phyloP scores from a whole-genome alignment of 306 rosid species.

The Medicago ruthenica region DNA sequence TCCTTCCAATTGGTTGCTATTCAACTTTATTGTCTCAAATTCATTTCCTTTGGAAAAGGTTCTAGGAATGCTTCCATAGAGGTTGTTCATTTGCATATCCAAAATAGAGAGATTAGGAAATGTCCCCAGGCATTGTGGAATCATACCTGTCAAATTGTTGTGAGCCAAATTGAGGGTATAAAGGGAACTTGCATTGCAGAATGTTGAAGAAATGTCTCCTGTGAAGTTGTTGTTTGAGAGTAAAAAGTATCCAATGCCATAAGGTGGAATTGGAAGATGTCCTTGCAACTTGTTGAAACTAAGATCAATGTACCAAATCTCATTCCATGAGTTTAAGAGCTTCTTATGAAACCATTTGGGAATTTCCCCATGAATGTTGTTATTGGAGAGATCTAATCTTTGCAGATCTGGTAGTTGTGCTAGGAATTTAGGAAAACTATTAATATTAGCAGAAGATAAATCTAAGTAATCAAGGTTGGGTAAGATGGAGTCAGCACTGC shows the following conservation, averaged over 20 bases:
- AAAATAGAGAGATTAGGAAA: not conserved
- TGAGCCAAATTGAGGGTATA: not conserved
- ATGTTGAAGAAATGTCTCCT: slow-evolving; percentile 16
- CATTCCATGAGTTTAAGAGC: not conserved
- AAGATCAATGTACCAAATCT: not conserved
- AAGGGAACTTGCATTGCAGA: slow-evolving; percentile 17
- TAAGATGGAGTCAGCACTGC: not conserved
- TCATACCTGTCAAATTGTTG: slow-evolving; percentile 12
- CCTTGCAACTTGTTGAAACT: not conserved
- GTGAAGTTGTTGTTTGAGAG: too few species aligned
- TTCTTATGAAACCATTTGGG: slow-evolving; percentile 36
- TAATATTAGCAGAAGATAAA: slow-evolving; percentile 33
- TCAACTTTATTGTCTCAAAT: slow-evolving; percentile 35
- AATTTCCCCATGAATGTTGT: slow-evolving; percentile 23
- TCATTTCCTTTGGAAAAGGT: not conserved
- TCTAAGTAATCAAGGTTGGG: not conserved
- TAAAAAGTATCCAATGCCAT: too few species aligned
- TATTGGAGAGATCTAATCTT: slow-evolving; percentile 23
- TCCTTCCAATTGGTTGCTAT: slow-evolving; percentile 45
- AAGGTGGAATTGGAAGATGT: not conserved
- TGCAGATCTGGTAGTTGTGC: not conserved
- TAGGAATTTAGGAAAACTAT: slow-evolving; percentile 26
- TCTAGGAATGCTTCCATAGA: slow-evolving; percentile 39
- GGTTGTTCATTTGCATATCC: slow-evolving; percentile 42
- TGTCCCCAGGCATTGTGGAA: slow-evolving; percentile 39